These are phyloP conservation scores for Eimeria maxima DNA, from an alignment of 169 alveolate species.

Conservation along the genomic window DNA sequence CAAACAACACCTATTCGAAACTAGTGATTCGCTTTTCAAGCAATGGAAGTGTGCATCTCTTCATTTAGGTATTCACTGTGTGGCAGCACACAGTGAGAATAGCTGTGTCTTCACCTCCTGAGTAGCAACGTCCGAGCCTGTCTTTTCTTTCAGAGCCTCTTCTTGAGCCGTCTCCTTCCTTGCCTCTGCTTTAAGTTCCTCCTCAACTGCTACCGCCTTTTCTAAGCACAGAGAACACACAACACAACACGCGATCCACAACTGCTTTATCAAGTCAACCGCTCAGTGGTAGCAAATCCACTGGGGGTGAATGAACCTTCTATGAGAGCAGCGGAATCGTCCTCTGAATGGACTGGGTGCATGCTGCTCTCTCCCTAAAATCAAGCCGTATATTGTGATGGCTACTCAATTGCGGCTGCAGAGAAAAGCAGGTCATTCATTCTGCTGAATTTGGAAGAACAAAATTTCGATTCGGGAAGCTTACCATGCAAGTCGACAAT, in stretches of 20 bases:
- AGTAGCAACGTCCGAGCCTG: neutral
- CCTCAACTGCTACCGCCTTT: conserved; percentile 7
- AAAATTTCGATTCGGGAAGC: neutral
- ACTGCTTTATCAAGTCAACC: neutral
- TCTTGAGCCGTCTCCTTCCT: conserved; percentile 15
- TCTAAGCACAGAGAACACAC: neutral
- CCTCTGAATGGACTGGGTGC: neutral
- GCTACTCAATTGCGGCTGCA: neutral
- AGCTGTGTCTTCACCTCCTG: conserved; percentile 26
- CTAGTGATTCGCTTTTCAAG: neutral
- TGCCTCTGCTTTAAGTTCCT: conserved; percentile 49
- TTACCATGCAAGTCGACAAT: conserved; percentile 59
- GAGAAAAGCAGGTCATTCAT: neutral
- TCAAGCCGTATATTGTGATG: neutral
- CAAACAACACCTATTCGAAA: neutral
- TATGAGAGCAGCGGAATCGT: neutral
- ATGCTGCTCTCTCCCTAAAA: neutral
- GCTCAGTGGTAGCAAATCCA: neutral
- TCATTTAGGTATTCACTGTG: neutral
- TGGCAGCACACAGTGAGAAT: neutral
- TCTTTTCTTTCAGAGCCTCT: conserved; percentile 6
- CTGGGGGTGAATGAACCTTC: neutral
- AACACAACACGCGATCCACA: neutral
- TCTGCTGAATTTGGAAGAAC: neutral
- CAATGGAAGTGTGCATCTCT: too few relatives aligned